phyloP scores from a whole-genome alignment of 1,284 basidiomycete genomes.

The Coniophora puteana region DNA sequence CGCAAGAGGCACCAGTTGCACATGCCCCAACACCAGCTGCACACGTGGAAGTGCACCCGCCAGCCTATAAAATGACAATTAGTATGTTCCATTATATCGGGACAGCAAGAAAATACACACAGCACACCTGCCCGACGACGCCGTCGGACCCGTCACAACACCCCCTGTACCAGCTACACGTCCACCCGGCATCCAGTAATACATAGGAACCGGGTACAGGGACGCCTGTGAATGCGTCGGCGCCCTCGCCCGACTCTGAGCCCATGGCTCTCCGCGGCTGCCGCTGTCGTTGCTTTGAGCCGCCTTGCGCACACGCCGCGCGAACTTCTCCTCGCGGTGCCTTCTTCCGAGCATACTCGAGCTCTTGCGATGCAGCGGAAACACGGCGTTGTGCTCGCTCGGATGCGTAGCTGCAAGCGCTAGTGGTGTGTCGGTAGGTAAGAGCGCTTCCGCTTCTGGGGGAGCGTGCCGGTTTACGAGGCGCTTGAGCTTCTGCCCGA shows the following conservation, averaged over 20 bases:
- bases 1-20: too few species aligned
- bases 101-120: too few species aligned
- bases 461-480: slow-evolving; percentile 6
- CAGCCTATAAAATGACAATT: too few species aligned
- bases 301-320: background rate
- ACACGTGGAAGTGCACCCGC: too few species aligned
- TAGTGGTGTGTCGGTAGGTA: too few species aligned
- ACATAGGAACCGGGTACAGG: slow-evolving; percentile 32
- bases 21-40: too few species aligned
- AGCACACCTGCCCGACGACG: too few species aligned
- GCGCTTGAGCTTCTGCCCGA: slow-evolving; percentile 31
- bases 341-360: slow-evolving; percentile 16
- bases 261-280: too few species aligned
- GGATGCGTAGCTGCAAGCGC: slow-evolving; percentile 40
- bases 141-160: too few species aligned
- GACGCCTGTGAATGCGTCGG: slow-evolving; percentile 26
- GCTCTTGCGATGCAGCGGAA: slow-evolving; percentile 20
- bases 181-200: slow-evolving; percentile 11
- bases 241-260: background rate
- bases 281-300: too few species aligned
- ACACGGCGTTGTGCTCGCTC: slow-evolving; percentile 44
- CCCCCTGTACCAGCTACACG: slow-evolving; percentile 16
- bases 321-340: slow-evolving; percentile 7
- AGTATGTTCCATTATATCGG: too few species aligned
- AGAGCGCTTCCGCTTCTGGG: slow-evolving; percentile 16